Conservation (phyloP, 495 filamentous ascomycete genomes). For the Xylaria cubensis region DNA sequence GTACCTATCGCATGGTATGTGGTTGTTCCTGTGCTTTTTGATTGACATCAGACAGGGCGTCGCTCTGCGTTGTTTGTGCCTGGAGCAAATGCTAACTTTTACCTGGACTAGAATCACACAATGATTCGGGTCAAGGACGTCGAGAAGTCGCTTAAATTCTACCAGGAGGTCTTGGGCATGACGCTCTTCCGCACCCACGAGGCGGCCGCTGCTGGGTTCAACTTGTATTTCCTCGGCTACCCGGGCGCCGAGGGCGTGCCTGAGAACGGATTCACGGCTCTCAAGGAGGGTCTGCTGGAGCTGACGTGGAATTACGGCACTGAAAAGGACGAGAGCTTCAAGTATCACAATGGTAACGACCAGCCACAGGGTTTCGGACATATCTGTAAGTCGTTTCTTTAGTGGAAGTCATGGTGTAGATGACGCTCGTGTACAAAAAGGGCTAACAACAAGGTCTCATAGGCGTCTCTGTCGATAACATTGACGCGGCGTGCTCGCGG, state of each 20-base stretch:
- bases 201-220: constrained; percentile 74
- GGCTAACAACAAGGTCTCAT: constrained; percentile 36
- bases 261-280: constrained; percentile 59
- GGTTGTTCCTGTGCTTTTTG: not conserved
- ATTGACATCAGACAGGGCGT: not conserved
- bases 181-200: constrained; percentile 74
- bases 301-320: constrained; percentile 98
- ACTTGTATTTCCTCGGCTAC: constrained; percentile 93
- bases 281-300: constrained; percentile 84
- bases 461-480: constrained; percentile 87
- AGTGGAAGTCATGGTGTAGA: too few relatives aligned
- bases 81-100: not conserved
- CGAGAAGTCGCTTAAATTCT: constrained; percentile 85
- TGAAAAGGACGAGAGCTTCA: constrained; percentile 82
- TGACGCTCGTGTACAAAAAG: not conserved
- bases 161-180: constrained; percentile 92
- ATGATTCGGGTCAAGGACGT: constrained; percentile 96
- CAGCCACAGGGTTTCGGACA: constrained; percentile 94
- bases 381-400: constrained; percentile 66
- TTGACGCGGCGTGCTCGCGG: constrained; percentile 82
- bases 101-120: constrained; percentile 72
- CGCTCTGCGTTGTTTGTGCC: not conserved
- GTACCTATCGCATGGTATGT: constrained; percentile 54
- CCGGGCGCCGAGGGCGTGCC: constrained; percentile 56
- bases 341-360: constrained; percentile 91